phyloP scores from a whole-genome alignment of 2,329 filamentous ascomycete genomes.

The Knoxdaviesia proteae region DNA sequence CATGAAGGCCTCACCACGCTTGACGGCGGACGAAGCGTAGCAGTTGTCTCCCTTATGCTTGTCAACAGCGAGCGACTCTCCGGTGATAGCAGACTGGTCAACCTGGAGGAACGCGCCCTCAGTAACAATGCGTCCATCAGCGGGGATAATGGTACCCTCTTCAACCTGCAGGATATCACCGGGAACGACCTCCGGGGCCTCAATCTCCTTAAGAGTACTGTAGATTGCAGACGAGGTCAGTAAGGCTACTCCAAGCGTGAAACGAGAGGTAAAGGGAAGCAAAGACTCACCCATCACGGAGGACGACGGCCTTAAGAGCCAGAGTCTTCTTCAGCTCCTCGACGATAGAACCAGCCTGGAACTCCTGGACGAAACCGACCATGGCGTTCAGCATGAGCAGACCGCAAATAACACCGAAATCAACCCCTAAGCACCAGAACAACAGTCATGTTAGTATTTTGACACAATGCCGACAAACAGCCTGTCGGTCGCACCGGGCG shows the following conservation, averaged over 20 bases:
- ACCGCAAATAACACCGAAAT: constrained; percentile 79
- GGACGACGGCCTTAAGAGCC: constrained; percentile 68
- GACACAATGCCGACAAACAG: too few species aligned
- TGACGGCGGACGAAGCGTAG: constrained; percentile 73
- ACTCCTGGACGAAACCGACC: constrained; percentile 80
- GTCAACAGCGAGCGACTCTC: constrained; percentile 79
- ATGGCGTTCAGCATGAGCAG: constrained; percentile 65
- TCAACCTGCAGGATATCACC: constrained; percentile 81
- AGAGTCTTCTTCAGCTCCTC: constrained; percentile 81
- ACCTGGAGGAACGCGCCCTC: constrained; percentile 73
- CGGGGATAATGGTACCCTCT: constrained; percentile 74
- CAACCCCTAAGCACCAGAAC: constrained; percentile 33
- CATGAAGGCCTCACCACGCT: constrained; percentile 72
- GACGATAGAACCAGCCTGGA: constrained; percentile 74
- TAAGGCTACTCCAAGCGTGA: too few species aligned
- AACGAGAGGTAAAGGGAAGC: constrained; percentile 9
- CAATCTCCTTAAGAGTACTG: constrained; percentile 48
- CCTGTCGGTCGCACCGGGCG: too few species aligned
- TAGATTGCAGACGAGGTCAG: too few species aligned
- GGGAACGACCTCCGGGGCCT: constrained; percentile 67
- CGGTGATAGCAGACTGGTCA: constrained; percentile 80
- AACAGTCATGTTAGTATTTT: too few species aligned
- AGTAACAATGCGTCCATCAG: constrained; percentile 70
- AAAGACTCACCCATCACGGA: constrained; percentile 39
- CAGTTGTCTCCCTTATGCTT: constrained; percentile 66